These are phyloP conservation scores for Plasmodium reichenowi DNA, from an alignment of 169 alveolate genomes.

Conservation along the genomic window DNA sequence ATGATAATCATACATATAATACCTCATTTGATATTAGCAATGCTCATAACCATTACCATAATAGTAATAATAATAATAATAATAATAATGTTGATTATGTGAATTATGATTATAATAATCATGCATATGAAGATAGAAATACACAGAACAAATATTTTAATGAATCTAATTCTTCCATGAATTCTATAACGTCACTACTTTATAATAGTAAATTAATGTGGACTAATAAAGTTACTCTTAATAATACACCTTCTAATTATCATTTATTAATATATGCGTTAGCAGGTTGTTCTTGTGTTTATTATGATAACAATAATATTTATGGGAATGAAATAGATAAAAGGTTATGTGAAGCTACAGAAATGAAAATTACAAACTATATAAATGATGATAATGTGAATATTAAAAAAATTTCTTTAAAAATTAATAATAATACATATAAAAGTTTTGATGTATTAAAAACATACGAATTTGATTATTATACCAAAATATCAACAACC, in stretches of 20 bases:
- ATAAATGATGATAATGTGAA: conserved; percentile 29
- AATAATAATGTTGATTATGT: background rate
- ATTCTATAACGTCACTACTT: conserved; percentile 46
- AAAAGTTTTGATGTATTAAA: conserved; percentile 36
- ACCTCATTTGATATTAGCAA: background rate
- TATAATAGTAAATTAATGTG: conserved; percentile 70
- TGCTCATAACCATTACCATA: background rate
- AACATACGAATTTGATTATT: conserved; percentile 68
- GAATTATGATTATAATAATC: background rate
- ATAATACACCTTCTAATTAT: conserved; percentile 53
- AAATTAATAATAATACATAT: conserved; percentile 7
- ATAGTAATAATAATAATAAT: background rate
- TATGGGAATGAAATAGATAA: conserved; percentile 72
- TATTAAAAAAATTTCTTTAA: conserved; percentile 57
- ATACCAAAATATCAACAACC: conserved; percentile 61
- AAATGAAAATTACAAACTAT: conserved; percentile 45
- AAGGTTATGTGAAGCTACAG: conserved; percentile 62
- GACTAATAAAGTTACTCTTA: conserved; percentile 55
- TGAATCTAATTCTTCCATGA: conserved; percentile 56
- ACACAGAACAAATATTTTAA: conserved; percentile 20
- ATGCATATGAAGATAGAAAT: background rate
- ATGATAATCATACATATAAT: background rate
- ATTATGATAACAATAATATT: conserved; percentile 26
- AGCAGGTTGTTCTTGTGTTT: conserved; percentile 72
- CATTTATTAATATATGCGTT: conserved; percentile 61